A percentile compares a stretch with the other conserved stretches of the same genome.
Conservation (phyloP, 306 rosid species). For the Leucaena leucocephala region DNA sequence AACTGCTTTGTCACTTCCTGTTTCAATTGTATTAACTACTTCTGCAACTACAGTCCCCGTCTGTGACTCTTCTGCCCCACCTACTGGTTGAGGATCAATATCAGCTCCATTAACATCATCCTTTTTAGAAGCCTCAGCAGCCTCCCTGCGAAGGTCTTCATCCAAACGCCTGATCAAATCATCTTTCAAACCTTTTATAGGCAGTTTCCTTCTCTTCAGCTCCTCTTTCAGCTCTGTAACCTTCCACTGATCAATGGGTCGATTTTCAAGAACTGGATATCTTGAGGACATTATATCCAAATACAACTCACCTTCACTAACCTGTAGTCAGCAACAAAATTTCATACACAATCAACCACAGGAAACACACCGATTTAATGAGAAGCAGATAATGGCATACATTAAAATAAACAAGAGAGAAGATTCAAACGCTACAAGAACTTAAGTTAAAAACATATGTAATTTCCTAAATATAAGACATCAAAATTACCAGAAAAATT, state of each 20-base stretch:
- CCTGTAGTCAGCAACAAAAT: slow-evolving; percentile 40
- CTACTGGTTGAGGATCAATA: slow-evolving; percentile 25
- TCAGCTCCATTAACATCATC: slow-evolving; percentile 40
- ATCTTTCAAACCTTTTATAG: slow-evolving; percentile 82
- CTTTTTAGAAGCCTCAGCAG: slow-evolving; percentile 40
- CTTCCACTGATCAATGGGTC: slow-evolving; percentile 90
- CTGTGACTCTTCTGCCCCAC: slow-evolving; percentile 36
- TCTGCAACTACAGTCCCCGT: slow-evolving; percentile 26
- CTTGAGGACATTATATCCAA: slow-evolving; percentile 67
- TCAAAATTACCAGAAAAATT: not conserved
- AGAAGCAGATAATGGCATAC: not conserved
- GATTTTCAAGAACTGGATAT: slow-evolving; percentile 68
- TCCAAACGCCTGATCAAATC: slow-evolving; percentile 84
- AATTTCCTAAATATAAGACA: not conserved
- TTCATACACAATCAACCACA: slow-evolving; percentile 5
- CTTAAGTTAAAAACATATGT: not conserved
- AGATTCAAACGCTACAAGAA: not conserved
- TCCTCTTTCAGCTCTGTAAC: slow-evolving; percentile 92
- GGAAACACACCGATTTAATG: not conserved
- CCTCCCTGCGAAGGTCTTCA: slow-evolving; percentile 65
- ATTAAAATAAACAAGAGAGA: not conserved
- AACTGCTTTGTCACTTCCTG: not conserved
- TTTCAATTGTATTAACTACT: slow-evolving; percentile 17
- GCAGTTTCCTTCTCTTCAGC: slow-evolving; percentile 75
- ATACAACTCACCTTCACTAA: slow-evolving; percentile 45